Evolutionary conservation across 495 filamentous ascomycete species (phyloP).

Genomic region (Lentithecium fluviatile): DNA sequence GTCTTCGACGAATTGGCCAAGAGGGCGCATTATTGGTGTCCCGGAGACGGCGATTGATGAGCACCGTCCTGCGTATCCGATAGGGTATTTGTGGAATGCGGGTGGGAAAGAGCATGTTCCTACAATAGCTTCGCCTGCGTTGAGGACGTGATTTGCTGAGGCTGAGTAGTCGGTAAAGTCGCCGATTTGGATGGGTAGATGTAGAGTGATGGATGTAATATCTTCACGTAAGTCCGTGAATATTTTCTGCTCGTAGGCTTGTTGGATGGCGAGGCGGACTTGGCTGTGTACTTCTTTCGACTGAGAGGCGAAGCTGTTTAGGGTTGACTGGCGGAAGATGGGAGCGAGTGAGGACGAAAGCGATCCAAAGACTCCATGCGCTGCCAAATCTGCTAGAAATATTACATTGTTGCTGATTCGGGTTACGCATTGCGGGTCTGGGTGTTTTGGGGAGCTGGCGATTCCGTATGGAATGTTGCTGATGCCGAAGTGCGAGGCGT

Average conservation of each 20-base stretch:
- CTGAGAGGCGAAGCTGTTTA: constrained; percentile 29
- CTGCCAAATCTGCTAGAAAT: constrained; percentile 6
- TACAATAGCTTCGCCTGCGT: constrained; percentile 33
- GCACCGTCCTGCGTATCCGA: constrained; percentile 68
- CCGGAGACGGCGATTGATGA: constrained; percentile 77
- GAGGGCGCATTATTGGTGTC: constrained; percentile 51
- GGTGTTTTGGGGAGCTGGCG: constrained; percentile 5
- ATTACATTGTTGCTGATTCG: constrained; percentile 14
- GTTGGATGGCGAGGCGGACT: constrained; percentile 16
- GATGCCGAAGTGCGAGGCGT: constrained; percentile 23
- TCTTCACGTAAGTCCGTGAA: neutral
- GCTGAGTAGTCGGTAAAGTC: constrained; percentile 41
- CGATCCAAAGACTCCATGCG: neutral
- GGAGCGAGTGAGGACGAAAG: neutral
- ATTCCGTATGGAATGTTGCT: constrained; percentile 23
- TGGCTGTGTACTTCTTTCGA: constrained; percentile 15
- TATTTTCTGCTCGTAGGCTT: constrained; percentile 6
- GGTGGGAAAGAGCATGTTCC: constrained; percentile 32
- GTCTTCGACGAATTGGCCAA: constrained; percentile 35
- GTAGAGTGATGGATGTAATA: constrained; percentile 26
- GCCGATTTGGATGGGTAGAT: constrained; percentile 37
- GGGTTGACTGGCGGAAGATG: constrained; percentile 6
- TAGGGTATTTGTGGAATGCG: constrained; percentile 34
- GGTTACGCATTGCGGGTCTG: constrained; percentile 16
- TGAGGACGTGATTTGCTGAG: constrained; percentile 31